Evolutionary conservation across 345 rosid species (phyloP).

Genomic region (Triadica sebifera): DNA sequence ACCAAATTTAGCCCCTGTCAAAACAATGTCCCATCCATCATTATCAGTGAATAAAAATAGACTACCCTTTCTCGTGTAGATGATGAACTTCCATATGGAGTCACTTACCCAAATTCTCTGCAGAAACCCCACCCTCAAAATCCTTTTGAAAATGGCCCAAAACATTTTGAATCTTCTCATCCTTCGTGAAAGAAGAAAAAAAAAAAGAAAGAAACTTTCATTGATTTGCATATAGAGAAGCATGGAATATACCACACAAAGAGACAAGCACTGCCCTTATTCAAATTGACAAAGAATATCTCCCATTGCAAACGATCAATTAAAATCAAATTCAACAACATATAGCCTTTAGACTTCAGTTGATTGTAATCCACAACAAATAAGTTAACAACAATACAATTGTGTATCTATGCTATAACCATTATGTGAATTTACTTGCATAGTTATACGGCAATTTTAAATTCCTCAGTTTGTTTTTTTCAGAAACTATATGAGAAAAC

Average conservation of each 20-base stretch:
- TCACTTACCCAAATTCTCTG: slow-evolving; percentile 60
- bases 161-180: slow-evolving; percentile 55
- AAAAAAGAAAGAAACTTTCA: slow-evolving; percentile 18
- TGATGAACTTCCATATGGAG: slow-evolving; percentile 4
- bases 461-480: background rate
- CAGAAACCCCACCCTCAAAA: slow-evolving; percentile 46
- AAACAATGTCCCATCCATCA: slow-evolving; percentile 23
- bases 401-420: background rate
- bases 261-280: background rate
- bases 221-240: slow-evolving; percentile 14
- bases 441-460: background rate
- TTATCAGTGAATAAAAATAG: slow-evolving; percentile 4
- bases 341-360: background rate
- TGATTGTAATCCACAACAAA: background rate
- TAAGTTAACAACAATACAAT: background rate
- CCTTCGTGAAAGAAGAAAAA: slow-evolving; percentile 60
- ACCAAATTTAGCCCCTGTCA: slow-evolving; percentile 56
- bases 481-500: background rate
- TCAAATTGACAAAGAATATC: background rate
- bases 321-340: background rate
- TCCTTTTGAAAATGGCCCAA: slow-evolving; percentile 70
- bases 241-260: background rate
- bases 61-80: background rate
- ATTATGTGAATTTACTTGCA: background rate
- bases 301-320: background rate